phyloP scores from a whole-genome alignment of 805 yeast genomes.

The Lipomyces anomalus region DNA sequence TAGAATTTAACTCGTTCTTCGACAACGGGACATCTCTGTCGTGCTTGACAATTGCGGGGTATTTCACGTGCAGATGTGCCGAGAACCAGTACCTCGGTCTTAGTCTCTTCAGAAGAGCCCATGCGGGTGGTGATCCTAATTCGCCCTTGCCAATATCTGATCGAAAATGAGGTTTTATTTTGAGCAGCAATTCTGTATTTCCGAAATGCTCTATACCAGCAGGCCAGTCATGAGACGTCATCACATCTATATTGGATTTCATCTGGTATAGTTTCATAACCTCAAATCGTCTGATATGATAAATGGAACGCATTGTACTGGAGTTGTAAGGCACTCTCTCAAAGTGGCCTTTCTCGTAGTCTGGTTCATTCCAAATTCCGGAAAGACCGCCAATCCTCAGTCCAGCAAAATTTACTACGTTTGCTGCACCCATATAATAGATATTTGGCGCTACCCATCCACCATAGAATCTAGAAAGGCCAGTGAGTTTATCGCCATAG shows the following conservation, averaged over 20 bases:
- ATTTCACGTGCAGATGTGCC: conserved; percentile 81
- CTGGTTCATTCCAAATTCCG: conserved; percentile 65
- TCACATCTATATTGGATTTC: conserved; percentile 45
- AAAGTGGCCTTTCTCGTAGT: conserved; percentile 40
- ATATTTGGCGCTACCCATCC: conserved; percentile 92
- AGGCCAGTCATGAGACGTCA: conserved; percentile 94
- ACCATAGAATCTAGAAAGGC: conserved; percentile 52
- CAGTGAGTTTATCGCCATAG: neutral
- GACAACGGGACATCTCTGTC: no score
- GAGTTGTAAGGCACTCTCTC: conserved; percentile 47
- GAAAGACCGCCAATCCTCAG: conserved; percentile 73
- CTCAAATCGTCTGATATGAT: conserved; percentile 65
- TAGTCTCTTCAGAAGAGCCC: conserved; percentile 47
- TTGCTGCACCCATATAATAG: conserved; percentile 74
- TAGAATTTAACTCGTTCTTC: neutral
- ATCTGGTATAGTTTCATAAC: conserved; percentile 48
- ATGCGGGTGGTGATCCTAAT: conserved; percentile 69
- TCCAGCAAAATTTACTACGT: conserved; percentile 70
- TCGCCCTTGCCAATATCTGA: conserved; percentile 52
- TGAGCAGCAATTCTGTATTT: conserved; percentile 44
- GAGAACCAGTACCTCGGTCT: conserved; percentile 77
- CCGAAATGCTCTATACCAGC: conserved; percentile 67
- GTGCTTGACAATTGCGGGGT: conserved; percentile 51
- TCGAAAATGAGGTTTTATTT: conserved; percentile 59
- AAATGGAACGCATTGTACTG: conserved; percentile 50